phyloP scores from a whole-genome alignment of 768 basidiomycete species.

The Xerocomus brunneocitrinus region DNA sequence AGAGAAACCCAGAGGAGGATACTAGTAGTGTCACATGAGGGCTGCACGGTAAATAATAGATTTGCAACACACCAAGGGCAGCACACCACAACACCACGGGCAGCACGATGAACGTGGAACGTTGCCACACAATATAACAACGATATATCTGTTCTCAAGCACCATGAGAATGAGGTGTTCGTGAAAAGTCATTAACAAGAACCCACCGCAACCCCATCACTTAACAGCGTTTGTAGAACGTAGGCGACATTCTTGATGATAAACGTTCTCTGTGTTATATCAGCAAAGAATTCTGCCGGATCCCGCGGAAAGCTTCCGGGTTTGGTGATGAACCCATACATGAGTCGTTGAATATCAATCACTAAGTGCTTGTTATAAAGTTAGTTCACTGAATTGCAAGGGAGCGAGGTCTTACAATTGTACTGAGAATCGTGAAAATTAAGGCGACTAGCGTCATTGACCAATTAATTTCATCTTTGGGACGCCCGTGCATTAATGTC shows the following conservation, averaged over 20 bases:
- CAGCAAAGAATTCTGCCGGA: constrained; percentile 26
- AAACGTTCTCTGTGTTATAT: constrained; percentile 26
- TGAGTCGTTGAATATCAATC: constrained; percentile 21
- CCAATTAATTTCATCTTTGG: constrained; percentile 15
- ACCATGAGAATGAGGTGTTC: not conserved
- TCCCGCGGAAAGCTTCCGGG: constrained; percentile 8
- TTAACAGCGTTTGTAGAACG: constrained; percentile 21
- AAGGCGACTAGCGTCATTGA: constrained; percentile 21
- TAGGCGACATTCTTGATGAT: constrained; percentile 28
- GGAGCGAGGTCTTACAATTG: constrained; percentile 6
- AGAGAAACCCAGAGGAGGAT: constrained; percentile 10
- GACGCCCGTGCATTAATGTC: constrained; percentile 17
- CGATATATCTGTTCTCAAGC: constrained; percentile 17
- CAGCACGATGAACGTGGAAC: constrained; percentile 6
- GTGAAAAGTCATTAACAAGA: not conserved
- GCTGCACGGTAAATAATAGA: not conserved
- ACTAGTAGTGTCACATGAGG: constrained; percentile 2
- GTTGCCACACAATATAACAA: constrained; percentile 21
- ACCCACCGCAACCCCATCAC: constrained; percentile 17
- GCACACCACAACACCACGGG: constrained; percentile 17
- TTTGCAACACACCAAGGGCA: constrained; percentile 10
- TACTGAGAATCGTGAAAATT: constrained; percentile 21
- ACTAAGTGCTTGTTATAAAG: constrained; percentile 18
- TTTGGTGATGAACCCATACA: constrained; percentile 23
- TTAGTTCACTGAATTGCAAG: not conserved